Conservation (phyloP, 164 flowering plant species). For the Nelumbo lutea region DNA sequence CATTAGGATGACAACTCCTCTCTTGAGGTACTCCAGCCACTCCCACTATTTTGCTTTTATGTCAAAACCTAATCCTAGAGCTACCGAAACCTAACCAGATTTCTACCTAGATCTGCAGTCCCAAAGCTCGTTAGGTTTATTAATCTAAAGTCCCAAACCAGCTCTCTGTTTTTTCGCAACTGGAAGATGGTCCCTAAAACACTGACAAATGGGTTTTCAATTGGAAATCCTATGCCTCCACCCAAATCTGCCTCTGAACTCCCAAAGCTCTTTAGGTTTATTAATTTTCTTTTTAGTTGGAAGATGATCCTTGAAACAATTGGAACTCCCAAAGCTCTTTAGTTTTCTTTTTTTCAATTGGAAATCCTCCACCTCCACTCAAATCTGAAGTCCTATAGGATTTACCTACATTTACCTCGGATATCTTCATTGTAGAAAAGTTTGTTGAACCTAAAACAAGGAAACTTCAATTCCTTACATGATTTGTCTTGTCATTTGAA, state of each 20-base stretch:
- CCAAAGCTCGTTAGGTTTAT: no score
- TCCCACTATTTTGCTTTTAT: conserved; percentile 4
- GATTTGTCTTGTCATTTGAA: conserved; percentile 20
- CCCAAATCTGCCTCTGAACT: neutral
- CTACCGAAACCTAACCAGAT: no score
- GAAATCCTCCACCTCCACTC: no score
- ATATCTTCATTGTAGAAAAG: conserved; percentile 37
- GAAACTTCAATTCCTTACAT: conserved; percentile 24
- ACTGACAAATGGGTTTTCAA: neutral
- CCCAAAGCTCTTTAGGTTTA: no score
- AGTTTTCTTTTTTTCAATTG: no score
- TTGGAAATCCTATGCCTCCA: neutral
- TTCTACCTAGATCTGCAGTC: no score
- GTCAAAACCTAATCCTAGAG: conserved; percentile 8
- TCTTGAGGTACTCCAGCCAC: conserved; percentile 3
- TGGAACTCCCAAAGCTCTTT: no score
- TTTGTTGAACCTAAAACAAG: conserved; percentile 33
- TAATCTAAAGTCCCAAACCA: no score
- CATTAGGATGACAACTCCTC: neutral
- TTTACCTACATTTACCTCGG: conserved; percentile 9
- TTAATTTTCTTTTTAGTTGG: no score
- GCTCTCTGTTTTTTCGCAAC: no score
- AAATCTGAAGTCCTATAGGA: no score
- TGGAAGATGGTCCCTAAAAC: neutral
- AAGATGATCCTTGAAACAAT: no score